These are phyloP conservation scores for Salix brachista DNA, from an alignment of 345 rosid species.

Conservation along the genomic window DNA sequence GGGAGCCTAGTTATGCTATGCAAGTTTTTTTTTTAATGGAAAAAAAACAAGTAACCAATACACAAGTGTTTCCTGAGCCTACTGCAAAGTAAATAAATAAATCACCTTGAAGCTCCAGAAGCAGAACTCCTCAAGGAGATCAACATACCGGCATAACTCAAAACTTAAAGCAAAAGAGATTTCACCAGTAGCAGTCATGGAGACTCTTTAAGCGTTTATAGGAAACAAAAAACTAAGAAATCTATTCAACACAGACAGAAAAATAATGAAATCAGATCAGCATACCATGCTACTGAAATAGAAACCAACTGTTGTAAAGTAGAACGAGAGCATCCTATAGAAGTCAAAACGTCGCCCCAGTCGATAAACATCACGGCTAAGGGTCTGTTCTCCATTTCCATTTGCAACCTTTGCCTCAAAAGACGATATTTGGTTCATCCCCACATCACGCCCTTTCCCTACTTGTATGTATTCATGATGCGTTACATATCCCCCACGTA, in stretches of 20 bases:
- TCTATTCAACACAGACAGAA: background rate
- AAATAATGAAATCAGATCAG: background rate
- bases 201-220: background rate
- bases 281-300: slow-evolving; percentile 94
- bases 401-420: slow-evolving; percentile 96
- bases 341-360: slow-evolving; percentile 90
- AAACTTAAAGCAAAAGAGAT: background rate
- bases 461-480: slow-evolving; percentile 98
- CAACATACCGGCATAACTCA: background rate
- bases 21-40: background rate
- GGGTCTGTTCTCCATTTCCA: slow-evolving; percentile 98
- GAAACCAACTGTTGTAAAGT: slow-evolving; percentile 94
- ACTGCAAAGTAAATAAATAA: background rate
- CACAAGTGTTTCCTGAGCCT: too few species aligned
- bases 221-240: background rate
- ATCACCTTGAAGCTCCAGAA: background rate
- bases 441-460: slow-evolving; percentile 96
- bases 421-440: slow-evolving; percentile 85
- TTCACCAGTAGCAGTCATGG: background rate
- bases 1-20: background rate
- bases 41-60: background rate
- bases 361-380: slow-evolving; percentile 92
- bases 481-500: slow-evolving; percentile 81
- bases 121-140: background rate
- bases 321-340: slow-evolving; percentile 97